These are phyloP conservation scores for Coemansia sp. DNA, from an alignment of 192 early-diverging fungal genomes.

Conservation along the genomic window DNA sequence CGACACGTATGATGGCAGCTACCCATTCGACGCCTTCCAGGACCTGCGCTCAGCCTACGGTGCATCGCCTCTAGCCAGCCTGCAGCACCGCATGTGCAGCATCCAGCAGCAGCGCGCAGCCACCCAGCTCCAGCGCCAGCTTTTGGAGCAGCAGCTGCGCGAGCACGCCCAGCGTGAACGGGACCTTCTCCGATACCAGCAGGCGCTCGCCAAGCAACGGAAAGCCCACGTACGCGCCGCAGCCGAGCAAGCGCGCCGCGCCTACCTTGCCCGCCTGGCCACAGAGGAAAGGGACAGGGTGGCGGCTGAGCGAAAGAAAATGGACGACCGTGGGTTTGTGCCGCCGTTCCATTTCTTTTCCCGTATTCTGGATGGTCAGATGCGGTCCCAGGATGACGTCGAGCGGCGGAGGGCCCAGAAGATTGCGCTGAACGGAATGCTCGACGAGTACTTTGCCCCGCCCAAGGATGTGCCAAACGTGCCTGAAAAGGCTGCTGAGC, in stretches of 20 bases:
- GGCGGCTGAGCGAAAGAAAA: too few species aligned
- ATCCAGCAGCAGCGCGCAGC: constrained; percentile 39
- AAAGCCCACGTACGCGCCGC: constrained; percentile 14
- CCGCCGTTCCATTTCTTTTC: constrained; percentile 46
- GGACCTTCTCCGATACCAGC: constrained; percentile 20
- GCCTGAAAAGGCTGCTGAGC: background rate
- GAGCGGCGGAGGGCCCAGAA: constrained; percentile 35
- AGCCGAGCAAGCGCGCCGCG: constrained; percentile 11
- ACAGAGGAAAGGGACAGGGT: constrained; percentile 12
- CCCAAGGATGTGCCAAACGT: background rate
- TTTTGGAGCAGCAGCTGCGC: constrained; percentile 29
- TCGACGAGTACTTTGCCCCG: constrained; percentile 36
- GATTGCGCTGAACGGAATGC: constrained; percentile 17
- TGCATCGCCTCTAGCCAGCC: constrained; percentile 10
- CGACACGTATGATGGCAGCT: constrained; percentile 47
- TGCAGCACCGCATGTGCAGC: constrained; percentile 34
- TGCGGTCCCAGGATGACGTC: constrained; percentile 30
- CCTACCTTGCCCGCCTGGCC: constrained; percentile 21
- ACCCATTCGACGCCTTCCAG: constrained; percentile 48
- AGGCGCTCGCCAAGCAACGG: constrained; percentile 29
- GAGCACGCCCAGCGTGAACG: constrained; percentile 22
- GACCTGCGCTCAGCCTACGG: constrained; percentile 43
- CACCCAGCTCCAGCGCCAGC: constrained; percentile 15
- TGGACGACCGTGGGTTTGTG: too few species aligned
- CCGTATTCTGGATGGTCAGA: constrained; percentile 32